Base-by-base conservation (phyloP, 140 eudicot genomes). In the Senecio squalidus region DNA sequence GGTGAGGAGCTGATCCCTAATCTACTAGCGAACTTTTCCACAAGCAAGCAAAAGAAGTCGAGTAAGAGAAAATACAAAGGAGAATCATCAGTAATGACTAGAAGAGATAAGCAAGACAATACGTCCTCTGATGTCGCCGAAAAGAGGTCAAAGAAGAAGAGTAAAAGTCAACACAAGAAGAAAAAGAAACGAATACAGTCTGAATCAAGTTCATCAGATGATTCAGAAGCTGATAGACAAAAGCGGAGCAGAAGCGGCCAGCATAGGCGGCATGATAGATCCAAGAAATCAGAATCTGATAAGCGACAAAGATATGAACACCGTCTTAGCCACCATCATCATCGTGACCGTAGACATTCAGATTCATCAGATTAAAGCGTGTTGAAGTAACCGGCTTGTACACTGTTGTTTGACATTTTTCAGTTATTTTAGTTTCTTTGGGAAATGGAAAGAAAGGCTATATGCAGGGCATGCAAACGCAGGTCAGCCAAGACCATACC, bases 1-100 rank as follows among this genome's bases (percentile, higher is more conserved):
- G 78, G 88, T 31, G 95, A 68, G 69, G 78, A 74, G 16, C 62
- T 41, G 34, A 77, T 91, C 34, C 91, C 98, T 5, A 85, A 81
- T 18, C 76, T 91, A 77, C 74, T 86, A 68, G 73, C 88, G 54
- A 74, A 81, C 74, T 78, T 80, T 33, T 70, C 94, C 47, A 52
- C 90, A 33, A 81, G 65, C 59, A 86, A 83, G 65, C 64, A 70
- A 75, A 78, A 69, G 69, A 80, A 74, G 75, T 74, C 92, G 0
- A 74, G 62, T 14, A 85, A 83, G 76, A 65, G 76, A 55, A 75
- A 74, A 76, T 84, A 78, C 65, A 77, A 68, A 60, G 62, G 54
- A 56, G n/a, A n/a, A 30, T 0, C 63, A 49, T 27, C 59, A 63
- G 74, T 39, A 66, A 66, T 34, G 78, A 45, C 34, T 79, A 71